phyloP scores from a whole-genome alignment of 768 basidiomycete genomes.

The Tulasnella sp. region DNA sequence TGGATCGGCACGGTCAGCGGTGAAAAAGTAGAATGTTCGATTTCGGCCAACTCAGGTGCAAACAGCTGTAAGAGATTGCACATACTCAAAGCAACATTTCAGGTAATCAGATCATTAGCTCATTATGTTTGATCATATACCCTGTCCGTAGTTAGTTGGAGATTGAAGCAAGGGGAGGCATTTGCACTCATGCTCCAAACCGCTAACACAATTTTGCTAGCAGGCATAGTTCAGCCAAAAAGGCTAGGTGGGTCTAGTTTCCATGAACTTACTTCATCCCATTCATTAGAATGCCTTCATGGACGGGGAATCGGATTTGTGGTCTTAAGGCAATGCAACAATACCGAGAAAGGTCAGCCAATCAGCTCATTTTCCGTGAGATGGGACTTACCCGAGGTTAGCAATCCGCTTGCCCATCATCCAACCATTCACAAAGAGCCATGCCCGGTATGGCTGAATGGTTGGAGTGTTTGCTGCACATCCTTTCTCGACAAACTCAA shows the following conservation, averaged over 20 bases:
- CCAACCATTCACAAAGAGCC: conserved; percentile 79
- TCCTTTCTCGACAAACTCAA: conserved; percentile 48
- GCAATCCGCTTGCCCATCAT: conserved; percentile 75
- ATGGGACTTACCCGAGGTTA: conserved; percentile 49
- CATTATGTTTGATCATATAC: conserved; percentile 39
- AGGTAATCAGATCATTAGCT: not conserved
- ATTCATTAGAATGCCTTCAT: conserved; percentile 67
- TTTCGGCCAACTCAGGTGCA: too few species aligned
- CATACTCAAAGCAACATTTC: not conserved
- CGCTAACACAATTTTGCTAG: conserved; percentile 37
- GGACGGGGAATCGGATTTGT: conserved; percentile 72
- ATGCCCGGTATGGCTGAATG: conserved; percentile 53
- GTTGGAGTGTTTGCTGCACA: not conserved
- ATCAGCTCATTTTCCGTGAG: not conserved
- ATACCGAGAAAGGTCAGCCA: not conserved
- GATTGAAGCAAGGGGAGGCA: conserved; percentile 34
- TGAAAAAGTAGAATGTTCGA: too few species aligned
- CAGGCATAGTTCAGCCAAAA: conserved; percentile 21
- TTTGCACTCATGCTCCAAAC: conserved; percentile 51
- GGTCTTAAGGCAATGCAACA: conserved; percentile 34
- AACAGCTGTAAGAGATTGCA: too few species aligned
- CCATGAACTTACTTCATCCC: conserved; percentile 48
- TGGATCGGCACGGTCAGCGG: too few species aligned
- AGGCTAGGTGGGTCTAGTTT: conserved; percentile 29
- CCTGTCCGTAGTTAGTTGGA: conserved; percentile 44